A percentile compares a stretch with the other conserved stretches of the same genome.
Evolutionary conservation across 2,329 filamentous ascomycete genomes (phyloP).

Genomic region (Aspergillus fijiensis): DNA sequence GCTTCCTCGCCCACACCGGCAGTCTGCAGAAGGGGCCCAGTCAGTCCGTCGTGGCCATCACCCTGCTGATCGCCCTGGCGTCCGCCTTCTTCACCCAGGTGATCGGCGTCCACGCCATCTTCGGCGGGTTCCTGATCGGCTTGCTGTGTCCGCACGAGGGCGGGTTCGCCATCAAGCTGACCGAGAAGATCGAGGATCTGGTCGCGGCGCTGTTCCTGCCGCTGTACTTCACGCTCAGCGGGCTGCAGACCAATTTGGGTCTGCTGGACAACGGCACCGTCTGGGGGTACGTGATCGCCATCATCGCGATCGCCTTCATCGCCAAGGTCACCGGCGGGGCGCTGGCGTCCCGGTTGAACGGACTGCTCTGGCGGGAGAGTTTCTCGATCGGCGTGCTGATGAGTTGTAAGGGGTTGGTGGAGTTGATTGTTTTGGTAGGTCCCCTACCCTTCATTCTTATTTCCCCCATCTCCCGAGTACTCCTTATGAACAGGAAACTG

Average conservation of each 20-base stretch:
- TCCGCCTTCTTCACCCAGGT: slow-evolving; percentile 86
- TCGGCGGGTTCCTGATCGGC: slow-evolving; percentile 86
- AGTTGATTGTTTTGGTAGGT: slow-evolving; percentile 85
- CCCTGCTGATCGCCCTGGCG: slow-evolving; percentile 72
- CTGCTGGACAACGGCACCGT: slow-evolving; percentile 76
- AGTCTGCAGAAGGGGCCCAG: slow-evolving; percentile 85
- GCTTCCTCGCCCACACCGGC: slow-evolving; percentile 69
- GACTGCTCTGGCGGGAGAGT: slow-evolving; percentile 85
- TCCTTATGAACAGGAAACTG: not conserved
- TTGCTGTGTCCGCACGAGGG: slow-evolving; percentile 87
- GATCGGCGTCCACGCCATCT: slow-evolving; percentile 92
- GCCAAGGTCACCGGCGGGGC: slow-evolving; percentile 84
- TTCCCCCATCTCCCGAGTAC: not conserved
- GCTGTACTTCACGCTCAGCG: slow-evolving; percentile 90
- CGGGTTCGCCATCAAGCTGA: slow-evolving; percentile 85
- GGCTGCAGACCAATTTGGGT: slow-evolving; percentile 82
- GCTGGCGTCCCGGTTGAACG: slow-evolving; percentile 71
- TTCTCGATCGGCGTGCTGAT: slow-evolving; percentile 85
- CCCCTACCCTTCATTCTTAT: not conserved
- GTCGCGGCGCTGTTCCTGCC: slow-evolving; percentile 81
- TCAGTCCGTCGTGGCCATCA: slow-evolving; percentile 79
- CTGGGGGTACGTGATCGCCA: slow-evolving; percentile 86
- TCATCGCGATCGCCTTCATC: slow-evolving; percentile 76
- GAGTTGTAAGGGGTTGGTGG: slow-evolving; percentile 95
- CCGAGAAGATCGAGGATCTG: slow-evolving; percentile 92